Base-by-base conservation (phyloP, 345 rosid genomes). In the Corchorus olitorius region DNA sequence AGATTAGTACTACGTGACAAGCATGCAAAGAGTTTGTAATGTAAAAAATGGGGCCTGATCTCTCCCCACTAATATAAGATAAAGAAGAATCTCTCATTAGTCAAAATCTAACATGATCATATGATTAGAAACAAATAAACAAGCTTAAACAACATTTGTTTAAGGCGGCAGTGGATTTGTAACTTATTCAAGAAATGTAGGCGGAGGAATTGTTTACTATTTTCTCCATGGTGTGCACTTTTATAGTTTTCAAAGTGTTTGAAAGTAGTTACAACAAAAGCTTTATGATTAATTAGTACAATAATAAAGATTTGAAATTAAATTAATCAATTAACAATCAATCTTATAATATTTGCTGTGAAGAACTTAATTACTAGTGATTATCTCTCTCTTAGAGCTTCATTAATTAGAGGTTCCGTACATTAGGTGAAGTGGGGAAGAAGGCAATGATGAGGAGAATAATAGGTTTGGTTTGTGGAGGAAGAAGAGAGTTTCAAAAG, bases 61-160 rank as follows among this genome's bases (percentile, higher is more conserved):
- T 4, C 43, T 68, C 58, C 73, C 73, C 27, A 27, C 27, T 27
- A 27, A 37, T 49, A n/a, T 49, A n/a, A 68, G 39, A 19, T 13
- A 41, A 14, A 43, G 72, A 70, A 70, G 71, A 79, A 75, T 53
- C 37, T 14, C 64, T 53, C 2, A 39, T 5, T 13, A 35, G 81
- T 83, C 81, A 86, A 81, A 83, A 63, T 75, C 79, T 43, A 46
- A 68, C 83, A 77, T 79, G 77, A 52, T 63, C 88, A 72, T 69
- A 81, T 77, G 76, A 86, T 81, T 86, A 79, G 78, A 56, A 72
- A 66, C 83, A 14, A 53, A 55, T 6, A 20, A 58, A 55, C 49
- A 19, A 75, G 58, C 43, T 50, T 60, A 27, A 33, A 74, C 74
- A 34, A 35, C 6, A 45, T 59, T 59, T 60, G 66, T 22, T 73